Percentiles rank a stretch among this genome's conserved stretches.
These are phyloP conservation scores for Aphanomyces cochlioides DNA, from an alignment of 352 stramenopile species.

Conservation along the genomic window DNA sequence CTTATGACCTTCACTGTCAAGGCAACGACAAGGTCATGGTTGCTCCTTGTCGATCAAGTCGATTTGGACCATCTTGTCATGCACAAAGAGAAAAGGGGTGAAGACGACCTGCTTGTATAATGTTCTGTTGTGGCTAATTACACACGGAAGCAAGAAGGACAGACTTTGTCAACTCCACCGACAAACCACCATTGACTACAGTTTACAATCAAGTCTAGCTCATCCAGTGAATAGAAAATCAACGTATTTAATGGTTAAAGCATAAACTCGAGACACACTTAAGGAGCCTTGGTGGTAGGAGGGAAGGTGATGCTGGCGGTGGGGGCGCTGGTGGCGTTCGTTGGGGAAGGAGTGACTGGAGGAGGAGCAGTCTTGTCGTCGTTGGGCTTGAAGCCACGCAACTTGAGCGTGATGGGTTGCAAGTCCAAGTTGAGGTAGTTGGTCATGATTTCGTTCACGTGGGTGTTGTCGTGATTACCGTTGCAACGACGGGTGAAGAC, in stretches of 20 bases:
- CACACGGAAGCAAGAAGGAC: no score
- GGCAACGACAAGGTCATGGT: no score
- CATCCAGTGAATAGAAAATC: no score
- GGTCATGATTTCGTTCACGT: slow-evolving; percentile 74
- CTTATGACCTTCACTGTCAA: no score
- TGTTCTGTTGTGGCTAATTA: no score
- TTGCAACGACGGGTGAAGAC: slow-evolving; percentile 61
- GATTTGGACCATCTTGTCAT: no score
- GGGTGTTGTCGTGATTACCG: slow-evolving; percentile 64
- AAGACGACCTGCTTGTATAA: no score
- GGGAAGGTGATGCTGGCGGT: no score
- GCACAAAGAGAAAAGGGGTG: no score
- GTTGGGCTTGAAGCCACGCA: slow-evolving; percentile 25
- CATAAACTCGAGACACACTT: background rate
- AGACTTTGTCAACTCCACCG: no score
- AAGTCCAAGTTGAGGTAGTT: slow-evolving; percentile 62
- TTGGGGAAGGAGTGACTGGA: background rate
- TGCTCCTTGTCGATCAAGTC: no score
- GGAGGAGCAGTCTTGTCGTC: background rate
- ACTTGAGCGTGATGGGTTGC: slow-evolving; percentile 52
- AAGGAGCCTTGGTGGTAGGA: background rate
- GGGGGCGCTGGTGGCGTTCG: background rate
- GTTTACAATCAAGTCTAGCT: background rate
- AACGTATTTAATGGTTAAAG: no score
- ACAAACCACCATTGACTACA: background rate